Evolutionary conservation across 441 rosid genomes (phyloP), one percentile per base, ranked within the genome.

Genomic region (Bocquillonia castaneifolia): DNA sequence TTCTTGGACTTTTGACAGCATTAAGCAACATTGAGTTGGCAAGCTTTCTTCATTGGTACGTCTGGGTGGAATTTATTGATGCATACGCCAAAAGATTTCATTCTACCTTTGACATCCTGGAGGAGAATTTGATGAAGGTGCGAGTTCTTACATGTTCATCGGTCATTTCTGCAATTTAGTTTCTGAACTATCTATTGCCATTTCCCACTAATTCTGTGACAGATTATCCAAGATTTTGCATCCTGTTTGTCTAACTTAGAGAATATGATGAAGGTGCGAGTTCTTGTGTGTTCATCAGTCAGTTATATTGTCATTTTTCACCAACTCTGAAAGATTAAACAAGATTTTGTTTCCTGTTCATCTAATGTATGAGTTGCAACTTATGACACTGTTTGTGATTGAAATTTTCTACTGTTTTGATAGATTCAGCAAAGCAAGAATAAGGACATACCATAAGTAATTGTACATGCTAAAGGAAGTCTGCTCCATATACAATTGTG

Each of bases 31-130:
- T 94, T 17, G 99, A 88, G 78, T 74, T 94, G 85, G 98, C 97
- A 71, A 90, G 97, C 85, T 94, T 83, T 80, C 93, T 94, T 53
- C 93, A 97, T 42, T 90, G 99, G 99, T 94, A 82, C 81, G 97
- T 92, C 50, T 86, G 87, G 76, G 99, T 90, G 74, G 99, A 94
- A 77, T 84, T 94, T 77, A 80, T 84, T 70, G 99, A 94, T 67
- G 84, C 83, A 59, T 89, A 87, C 77, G 83, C 86, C 58, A 94
- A 89, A 84, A 84, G 93, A 18, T 94, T 79, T 79, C 86, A 87
- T 74, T 83, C 83, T 75, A 90, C 98, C 42, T 83, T 87, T 34
- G 96, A 90, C 77, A 81, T 86, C 60, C 88, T 92, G 57, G 84
- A 85, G 78, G 90, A 88, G 78, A 84, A 80, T 76, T 86, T 90